Conservation (phyloP, 768 basidiomycete genomes). For the Pleurotus tuoliensis region DNA sequence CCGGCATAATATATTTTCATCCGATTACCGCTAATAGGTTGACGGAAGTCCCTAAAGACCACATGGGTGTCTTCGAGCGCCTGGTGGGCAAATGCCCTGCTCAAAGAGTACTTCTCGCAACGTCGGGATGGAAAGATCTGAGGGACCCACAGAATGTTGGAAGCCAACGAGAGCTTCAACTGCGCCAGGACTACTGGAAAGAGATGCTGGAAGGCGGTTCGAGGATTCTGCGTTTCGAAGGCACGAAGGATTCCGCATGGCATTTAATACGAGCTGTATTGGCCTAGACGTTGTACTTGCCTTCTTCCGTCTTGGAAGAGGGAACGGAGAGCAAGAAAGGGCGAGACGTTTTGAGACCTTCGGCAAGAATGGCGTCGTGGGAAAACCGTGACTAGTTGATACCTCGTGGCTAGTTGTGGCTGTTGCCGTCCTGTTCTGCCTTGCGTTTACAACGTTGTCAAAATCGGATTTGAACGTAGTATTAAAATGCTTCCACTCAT, state of each 20-base stretch:
- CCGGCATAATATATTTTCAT: conserved; percentile 36
- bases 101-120: conserved; percentile 38
- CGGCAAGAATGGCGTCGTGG: no score
- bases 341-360: no score
- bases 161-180: conserved; percentile 28
- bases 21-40: conserved; percentile 30
- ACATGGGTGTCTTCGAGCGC: conserved; percentile 6
- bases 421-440: no score
- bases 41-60: conserved; percentile 4
- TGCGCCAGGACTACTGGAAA: conserved; percentile 35
- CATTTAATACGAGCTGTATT: neutral
- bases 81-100: conserved; percentile 31
- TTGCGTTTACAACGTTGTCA: no score
- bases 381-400: no score
- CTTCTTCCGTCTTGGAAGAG: no score
- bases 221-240: conserved; percentile 27
- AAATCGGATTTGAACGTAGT: no score
- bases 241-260: conserved; percentile 25
- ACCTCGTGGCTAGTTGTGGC: no score
- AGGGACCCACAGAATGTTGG: conserved; percentile 1
- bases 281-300: no score
- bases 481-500: no score
- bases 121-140: conserved; percentile 41
- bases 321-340: no score
- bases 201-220: conserved; percentile 35